A percentile compares a stretch with the other conserved stretches of the same genome.
Evolutionary conservation across 2,329 filamentous ascomycete species (phyloP).

Genomic region (Mollisia scopiformis): DNA sequence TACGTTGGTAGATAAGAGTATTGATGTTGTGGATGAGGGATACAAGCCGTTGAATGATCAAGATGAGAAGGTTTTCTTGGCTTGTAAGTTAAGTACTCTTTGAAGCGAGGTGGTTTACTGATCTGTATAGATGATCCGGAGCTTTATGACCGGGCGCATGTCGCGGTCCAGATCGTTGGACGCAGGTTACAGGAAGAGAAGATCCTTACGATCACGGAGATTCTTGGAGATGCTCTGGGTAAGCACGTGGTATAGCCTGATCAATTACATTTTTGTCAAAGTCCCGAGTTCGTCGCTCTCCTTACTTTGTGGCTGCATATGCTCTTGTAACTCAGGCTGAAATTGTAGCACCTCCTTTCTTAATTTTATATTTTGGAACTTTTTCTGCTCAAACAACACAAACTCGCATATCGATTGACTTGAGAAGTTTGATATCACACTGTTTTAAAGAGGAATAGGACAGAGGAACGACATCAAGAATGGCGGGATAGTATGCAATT

Average conservation of each 20-base stretch:
- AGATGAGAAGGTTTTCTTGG: slow-evolving; percentile 48
- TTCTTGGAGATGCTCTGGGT: slow-evolving; percentile 28
- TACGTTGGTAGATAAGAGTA: slow-evolving; percentile 46
- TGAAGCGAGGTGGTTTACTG: slow-evolving; percentile 45
- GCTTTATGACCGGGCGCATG: slow-evolving; percentile 46
- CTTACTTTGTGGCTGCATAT: not conserved
- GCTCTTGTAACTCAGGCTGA: no score
- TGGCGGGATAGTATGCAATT: no score
- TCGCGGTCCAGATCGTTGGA: slow-evolving; percentile 57
- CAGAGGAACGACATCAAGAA: no score
- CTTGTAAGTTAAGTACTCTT: slow-evolving; percentile 49
- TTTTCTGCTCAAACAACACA: no score
- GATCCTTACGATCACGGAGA: slow-evolving; percentile 44
- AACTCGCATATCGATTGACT: no score
- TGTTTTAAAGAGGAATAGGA: no score
- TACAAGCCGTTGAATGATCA: slow-evolving; percentile 45
- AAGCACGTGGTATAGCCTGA: slow-evolving; percentile 20
- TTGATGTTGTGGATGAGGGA: slow-evolving; percentile 39
- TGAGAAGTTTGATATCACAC: no score
- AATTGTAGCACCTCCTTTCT: no score
- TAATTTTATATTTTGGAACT: no score
- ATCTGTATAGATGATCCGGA: slow-evolving; percentile 49
- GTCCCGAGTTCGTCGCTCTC: not conserved
- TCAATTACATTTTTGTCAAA: not conserved
- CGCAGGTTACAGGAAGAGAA: slow-evolving; percentile 58